phyloP scores from a whole-genome alignment of 176 grass and related monocot genomes.

The Zoysia japonica region DNA sequence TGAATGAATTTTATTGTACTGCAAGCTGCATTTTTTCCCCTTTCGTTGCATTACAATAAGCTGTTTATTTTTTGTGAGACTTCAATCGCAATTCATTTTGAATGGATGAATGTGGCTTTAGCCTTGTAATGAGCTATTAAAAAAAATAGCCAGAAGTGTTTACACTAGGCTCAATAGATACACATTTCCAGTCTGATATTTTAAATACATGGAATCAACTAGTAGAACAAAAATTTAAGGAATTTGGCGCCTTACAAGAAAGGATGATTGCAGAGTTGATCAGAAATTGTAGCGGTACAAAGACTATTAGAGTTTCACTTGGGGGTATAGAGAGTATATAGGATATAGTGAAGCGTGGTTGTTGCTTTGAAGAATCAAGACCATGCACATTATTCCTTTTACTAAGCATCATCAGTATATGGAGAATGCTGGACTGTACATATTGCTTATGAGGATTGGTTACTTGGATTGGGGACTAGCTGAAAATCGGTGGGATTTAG shows the following conservation, averaged over 20 bases:
- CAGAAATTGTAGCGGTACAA: neutral
- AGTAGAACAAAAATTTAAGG: neutral
- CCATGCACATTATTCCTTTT: neutral
- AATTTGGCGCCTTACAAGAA: neutral
- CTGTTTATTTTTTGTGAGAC: neutral
- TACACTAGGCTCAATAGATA: neutral
- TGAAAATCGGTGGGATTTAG: neutral
- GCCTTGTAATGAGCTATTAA: neutral
- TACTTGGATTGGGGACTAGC: neutral
- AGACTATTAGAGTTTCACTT: neutral
- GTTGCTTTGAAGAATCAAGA: neutral
- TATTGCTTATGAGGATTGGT: neutral
- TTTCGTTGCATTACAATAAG: neutral
- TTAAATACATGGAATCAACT: neutral
- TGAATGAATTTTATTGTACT: too few species aligned
- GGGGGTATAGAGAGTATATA: neutral
- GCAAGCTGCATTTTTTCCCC: too few species aligned
- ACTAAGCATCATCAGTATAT: neutral
- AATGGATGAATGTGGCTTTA: neutral
- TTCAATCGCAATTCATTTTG: neutral
- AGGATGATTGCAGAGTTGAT: neutral
- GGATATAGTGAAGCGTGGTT: neutral
- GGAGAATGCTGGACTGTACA: neutral
- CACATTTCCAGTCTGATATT: neutral
- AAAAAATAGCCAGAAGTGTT: neutral